Evolutionary conservation across 129 eudicot genomes (phyloP).

Genomic region (Gnaphalium uliginosum): DNA sequence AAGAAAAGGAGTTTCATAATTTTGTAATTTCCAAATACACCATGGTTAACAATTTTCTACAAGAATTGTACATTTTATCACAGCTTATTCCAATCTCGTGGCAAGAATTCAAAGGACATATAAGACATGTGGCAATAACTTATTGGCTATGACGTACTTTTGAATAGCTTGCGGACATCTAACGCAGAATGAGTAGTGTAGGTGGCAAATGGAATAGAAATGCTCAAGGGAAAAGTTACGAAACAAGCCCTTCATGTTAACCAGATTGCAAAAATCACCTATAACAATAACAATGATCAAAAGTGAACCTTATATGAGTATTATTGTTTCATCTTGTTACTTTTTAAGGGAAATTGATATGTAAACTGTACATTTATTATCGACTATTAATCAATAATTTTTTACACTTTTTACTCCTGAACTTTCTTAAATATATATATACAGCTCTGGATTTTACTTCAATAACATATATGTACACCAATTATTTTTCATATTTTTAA

Average conservation of each 20-base stretch:
- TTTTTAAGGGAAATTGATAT: too few species aligned
- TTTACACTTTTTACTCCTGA: too few species aligned
- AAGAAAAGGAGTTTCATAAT: too few species aligned
- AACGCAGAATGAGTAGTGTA: conserved; percentile 39
- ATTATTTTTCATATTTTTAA: too few species aligned
- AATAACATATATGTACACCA: too few species aligned
- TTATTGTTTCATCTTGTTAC: too few species aligned
- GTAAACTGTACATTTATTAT: too few species aligned
- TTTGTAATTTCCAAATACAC: not conserved
- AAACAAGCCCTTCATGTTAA: not conserved
- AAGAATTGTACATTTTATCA: conserved; percentile 25
- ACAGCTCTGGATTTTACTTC: too few species aligned
- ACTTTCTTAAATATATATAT: too few species aligned
- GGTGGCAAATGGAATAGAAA: conserved; percentile 20
- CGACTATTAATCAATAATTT: too few species aligned
- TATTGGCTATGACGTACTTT: conserved; percentile 23
- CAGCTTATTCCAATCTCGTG: conserved; percentile 34
- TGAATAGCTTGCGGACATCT: conserved; percentile 34
- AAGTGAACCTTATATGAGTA: not conserved
- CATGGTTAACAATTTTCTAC: conserved; percentile 6
- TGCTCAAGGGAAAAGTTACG: not conserved
- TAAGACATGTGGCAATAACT: conserved; percentile 24
- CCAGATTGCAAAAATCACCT: not conserved
- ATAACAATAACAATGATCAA: not conserved
- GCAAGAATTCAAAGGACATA: conserved; percentile 14